Evolutionary conservation across 805 yeast genomes (phyloP).

Genomic region (Alloascoidea africana): DNA sequence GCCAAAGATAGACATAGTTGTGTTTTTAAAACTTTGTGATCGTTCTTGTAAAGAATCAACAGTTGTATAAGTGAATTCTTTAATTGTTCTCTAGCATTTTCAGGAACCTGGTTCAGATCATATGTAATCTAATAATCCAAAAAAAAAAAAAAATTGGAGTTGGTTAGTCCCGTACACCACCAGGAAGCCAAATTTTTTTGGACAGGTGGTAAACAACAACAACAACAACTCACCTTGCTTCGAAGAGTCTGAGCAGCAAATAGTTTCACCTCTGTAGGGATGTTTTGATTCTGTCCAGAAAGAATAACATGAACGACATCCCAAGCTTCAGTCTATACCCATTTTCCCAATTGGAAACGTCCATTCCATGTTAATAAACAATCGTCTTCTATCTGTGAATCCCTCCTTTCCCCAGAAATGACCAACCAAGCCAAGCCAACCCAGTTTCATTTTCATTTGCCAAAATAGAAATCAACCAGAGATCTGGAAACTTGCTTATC

Average conservation of each 20-base stretch:
- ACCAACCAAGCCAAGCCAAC: conserved; percentile 13
- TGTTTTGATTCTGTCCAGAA: conserved; percentile 13
- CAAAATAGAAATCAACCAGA: background rate
- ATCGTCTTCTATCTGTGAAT: no score
- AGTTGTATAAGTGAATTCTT: conserved; percentile 53
- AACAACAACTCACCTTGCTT: conserved; percentile 29
- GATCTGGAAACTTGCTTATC: background rate
- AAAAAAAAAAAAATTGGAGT: no score
- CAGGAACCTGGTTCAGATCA: conserved; percentile 68
- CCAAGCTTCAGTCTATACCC: background rate
- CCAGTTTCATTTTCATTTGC: conserved; percentile 20
- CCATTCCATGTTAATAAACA: no score
- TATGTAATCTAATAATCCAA: conserved; percentile 36
- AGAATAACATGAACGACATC: conserved; percentile 6
- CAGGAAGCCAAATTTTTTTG: no score
- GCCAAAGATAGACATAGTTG: conserved; percentile 77
- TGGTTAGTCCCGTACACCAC: no score
- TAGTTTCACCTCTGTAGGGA: conserved; percentile 43
- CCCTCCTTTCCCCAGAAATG: conserved; percentile 3
- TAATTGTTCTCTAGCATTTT: conserved; percentile 37
- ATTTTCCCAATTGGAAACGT: no score
- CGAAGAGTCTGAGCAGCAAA: conserved; percentile 89
- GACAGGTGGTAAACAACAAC: no score
- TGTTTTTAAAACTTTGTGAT: conserved; percentile 48
- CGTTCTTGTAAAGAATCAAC: conserved; percentile 27